phyloP scores from a whole-genome alignment of 129 eudicot species.

The Glebionis coronaria region DNA sequence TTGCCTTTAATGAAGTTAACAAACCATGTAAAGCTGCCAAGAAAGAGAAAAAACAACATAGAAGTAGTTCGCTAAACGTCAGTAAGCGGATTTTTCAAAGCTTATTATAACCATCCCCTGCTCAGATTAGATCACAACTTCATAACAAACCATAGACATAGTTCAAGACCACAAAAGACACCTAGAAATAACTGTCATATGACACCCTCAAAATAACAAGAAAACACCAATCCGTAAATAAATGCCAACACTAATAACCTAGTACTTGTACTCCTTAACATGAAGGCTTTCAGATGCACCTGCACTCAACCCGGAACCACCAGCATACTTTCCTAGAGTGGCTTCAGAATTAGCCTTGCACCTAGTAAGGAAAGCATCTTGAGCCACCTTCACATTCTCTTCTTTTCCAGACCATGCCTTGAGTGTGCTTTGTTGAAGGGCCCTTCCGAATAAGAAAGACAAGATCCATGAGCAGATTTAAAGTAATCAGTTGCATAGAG shows the following conservation, averaged over 20 bases:
- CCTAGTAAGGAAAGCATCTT: constrained; percentile 72
- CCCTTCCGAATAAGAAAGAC: too few relatives aligned
- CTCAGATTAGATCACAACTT: constrained; percentile 11
- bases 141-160: constrained; percentile 18
- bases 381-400: constrained; percentile 67
- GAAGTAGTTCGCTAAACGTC: constrained; percentile 10
- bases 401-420: too few relatives aligned
- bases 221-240: constrained; percentile 7
- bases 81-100: constrained; percentile 18
- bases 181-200: constrained; percentile 25
- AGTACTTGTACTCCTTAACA: constrained; percentile 96
- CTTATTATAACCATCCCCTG: constrained; percentile 35
- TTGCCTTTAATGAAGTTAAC: too few relatives aligned
- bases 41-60: too few relatives aligned
- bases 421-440: too few relatives aligned
- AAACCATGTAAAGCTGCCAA: too few relatives aligned
- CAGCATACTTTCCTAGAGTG: constrained; percentile 70
- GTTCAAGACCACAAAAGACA: constrained; percentile 15
- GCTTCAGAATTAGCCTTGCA: constrained; percentile 94
- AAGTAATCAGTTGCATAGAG: too few relatives aligned
- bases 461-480: too few relatives aligned
- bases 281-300: constrained; percentile 91
- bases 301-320: constrained; percentile 56
- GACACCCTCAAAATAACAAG: background rate
- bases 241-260: background rate